Conservation (phyloP, 2,329 filamentous ascomycete genomes). For the Fusarium sp. region DNA sequence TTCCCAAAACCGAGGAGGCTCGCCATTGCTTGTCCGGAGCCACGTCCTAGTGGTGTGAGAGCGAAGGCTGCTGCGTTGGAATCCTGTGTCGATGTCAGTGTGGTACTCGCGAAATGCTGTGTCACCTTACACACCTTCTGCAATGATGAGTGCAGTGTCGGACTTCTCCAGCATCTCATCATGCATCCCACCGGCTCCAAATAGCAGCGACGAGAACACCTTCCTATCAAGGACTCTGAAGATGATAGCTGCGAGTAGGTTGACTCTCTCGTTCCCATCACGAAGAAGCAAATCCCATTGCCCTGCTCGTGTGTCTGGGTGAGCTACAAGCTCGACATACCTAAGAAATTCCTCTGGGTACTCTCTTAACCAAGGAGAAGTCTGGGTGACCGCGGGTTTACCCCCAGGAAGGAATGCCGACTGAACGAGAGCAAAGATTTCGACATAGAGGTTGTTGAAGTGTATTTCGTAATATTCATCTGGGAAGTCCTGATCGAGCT, state of each 20-base stretch:
- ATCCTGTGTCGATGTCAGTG: conserved; percentile 44
- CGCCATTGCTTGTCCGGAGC: conserved; percentile 33
- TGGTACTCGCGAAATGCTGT: background rate
- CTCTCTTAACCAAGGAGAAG: conserved; percentile 44
- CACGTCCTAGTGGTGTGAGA: conserved; percentile 45
- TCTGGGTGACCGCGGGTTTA: background rate
- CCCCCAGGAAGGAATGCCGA: conserved; percentile 36
- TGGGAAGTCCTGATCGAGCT: conserved; percentile 23
- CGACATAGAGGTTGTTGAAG: conserved; percentile 40
- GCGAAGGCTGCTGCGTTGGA: conserved; percentile 46
- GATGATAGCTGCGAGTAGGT: conserved; percentile 49
- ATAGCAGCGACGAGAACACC: conserved; percentile 49
- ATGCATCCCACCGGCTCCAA: conserved; percentile 50
- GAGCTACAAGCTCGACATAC: conserved; percentile 47
- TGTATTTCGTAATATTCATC: conserved; percentile 43
- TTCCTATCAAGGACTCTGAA: conserved; percentile 46
- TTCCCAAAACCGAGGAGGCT: conserved; percentile 49
- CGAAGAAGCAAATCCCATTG: conserved; percentile 50
- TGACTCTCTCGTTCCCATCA: conserved; percentile 38
- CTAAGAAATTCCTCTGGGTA: conserved; percentile 43
- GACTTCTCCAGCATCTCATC: conserved; percentile 35
- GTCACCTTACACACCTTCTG: conserved; percentile 46
- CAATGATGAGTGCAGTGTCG: conserved; percentile 43
- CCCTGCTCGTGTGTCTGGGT: conserved; percentile 41
- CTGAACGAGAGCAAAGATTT: conserved; percentile 43